Base-by-base conservation (phyloP, 2,329 filamentous ascomycete genomes). In the Immersiporthe knoxdaviesiana region DNA sequence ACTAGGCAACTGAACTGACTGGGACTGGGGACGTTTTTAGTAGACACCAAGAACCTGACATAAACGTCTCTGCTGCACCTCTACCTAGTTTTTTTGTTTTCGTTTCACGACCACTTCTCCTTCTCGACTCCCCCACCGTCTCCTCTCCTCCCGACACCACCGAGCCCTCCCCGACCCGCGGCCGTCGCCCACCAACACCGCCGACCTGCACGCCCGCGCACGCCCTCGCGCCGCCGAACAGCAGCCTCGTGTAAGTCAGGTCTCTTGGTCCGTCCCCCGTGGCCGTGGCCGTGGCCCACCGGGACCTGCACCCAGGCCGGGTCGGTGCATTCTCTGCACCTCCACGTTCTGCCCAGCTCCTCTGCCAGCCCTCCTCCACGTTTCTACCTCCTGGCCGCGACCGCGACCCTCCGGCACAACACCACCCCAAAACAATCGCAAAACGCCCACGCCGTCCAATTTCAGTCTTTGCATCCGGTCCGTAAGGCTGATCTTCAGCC, bases 401-500 rank as follows among this genome's bases (percentile, higher is more conserved):
- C 41, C 67, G 50, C 71, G 67, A 60, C 62, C 50, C 59, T 37
- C 44, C 32, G 67, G 64, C 75, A 74, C 73, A 73, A 75, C 73
- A 71, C 68, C 73, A 71, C 59, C 72, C 68, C 66, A 68, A 69
- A 69, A 71, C 63, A 69, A 72, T 75, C 67, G 74, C 76, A 72
- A 74, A 73, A 72, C 74, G 70, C 67, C 74, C 72, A 71, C 72
- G 70, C 74, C 71, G 76, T 74, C 64, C 74, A 56, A 73, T 77
- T 72, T 76, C 74, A 61, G 74, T 74, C 74, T 71, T 71, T 65
- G 70, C 52, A 63, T 71, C 73, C 68, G 72, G 60, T 72, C 67
- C 72, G 70, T 74, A 75, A 78, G 76, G 75, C 78, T 79, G 77
- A 77, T 74, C 74, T 74, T 77, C 76, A 81, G 81, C 79, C 82